Conservation (phyloP, 169 alveolate genomes). For the Plasmodium gonderi region DNA sequence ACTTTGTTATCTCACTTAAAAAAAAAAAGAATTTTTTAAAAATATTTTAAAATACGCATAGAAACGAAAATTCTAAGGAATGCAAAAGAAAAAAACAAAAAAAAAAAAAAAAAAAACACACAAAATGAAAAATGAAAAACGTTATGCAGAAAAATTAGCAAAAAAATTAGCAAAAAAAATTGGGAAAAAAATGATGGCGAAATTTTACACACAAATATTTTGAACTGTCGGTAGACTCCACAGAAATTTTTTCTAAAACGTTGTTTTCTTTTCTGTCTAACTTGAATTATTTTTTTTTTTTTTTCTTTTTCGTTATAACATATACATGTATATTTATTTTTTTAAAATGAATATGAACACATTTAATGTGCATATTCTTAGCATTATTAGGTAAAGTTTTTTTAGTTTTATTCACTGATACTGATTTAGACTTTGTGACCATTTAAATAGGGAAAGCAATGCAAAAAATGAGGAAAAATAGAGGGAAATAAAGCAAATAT, state of each 20-base stretch:
- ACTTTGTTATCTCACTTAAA: neutral
- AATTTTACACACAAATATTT: slow-evolving; percentile 29
- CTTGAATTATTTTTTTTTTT: slow-evolving; percentile 2
- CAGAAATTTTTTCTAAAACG: slow-evolving; percentile 5
- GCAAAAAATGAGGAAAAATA: neutral
- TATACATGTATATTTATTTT: neutral
- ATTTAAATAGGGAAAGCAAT: neutral
- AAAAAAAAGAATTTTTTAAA: neutral
- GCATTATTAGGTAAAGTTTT: neutral
- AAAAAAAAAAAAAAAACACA: neutral
- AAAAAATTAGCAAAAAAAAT: neutral
- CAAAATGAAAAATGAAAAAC: neutral
- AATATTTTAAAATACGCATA: slow-evolving; percentile 13
- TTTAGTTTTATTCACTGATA: neutral
- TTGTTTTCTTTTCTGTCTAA: slow-evolving; percentile 3
- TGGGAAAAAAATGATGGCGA: neutral
- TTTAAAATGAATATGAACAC: slow-evolving; percentile 1
- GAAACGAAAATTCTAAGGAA: slow-evolving; percentile 21
- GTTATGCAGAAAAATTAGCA: neutral
- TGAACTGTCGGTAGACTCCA: slow-evolving; percentile 21
- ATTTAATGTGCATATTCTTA: slow-evolving; percentile 2
- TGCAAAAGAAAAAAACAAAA: neutral
- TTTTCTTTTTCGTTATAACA: neutral
- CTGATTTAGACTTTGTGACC: neutral
- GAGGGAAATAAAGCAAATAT: neutral